Evolutionary conservation across 1,139 yeast species (phyloP), one percentile per base, ranked within the genome.

Genomic region (Meyerozyma guilliermondii): DNA sequence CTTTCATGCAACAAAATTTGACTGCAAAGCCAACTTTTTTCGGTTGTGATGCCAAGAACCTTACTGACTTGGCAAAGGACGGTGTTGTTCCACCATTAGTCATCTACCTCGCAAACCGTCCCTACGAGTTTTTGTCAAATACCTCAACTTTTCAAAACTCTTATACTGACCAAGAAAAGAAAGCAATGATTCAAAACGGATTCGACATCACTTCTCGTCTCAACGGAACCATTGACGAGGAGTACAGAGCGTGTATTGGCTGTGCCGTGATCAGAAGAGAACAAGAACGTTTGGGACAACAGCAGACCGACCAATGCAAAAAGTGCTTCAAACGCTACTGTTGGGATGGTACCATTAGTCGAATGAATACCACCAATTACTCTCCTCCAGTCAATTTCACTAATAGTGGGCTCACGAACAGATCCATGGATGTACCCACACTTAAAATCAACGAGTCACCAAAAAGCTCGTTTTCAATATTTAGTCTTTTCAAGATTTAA

Each of bases 181-280:
- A 70, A 41, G 70, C 73, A 1, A 73, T 88, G 67, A 79, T 89
- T 48, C 67, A 74, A 54, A 89, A 89, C 59, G 97, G 96, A 10
- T 87, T 83, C 59, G 94, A 86, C 59, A 78, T 79, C 29, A 79
- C 86, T 23, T 75, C 95, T 1, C 79, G 88, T 59, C 74, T 76
- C 51, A 88, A 88, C 59, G 66, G 80, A 36, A 85, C 96, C 5
- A 66, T 83, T 35, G 95, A 86, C 55, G 62, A 69, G 2, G 83
- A 84, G 43, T 89, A 89, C 83, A 72, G 78, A 41, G 76, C 84
- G 7, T 89, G 97, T 71, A 77, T 89, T 41, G 87, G 91, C 1
- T 89, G 98, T 71, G 97, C 97, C 7, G 79, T 89, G 42, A 72
- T 89, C 45, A 83, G 88, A 63, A 80, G 96, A 60, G 80, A 84